phyloP scores from a whole-genome alignment of 2,329 filamentous ascomycete species.

The Bipolaris gigantea region DNA sequence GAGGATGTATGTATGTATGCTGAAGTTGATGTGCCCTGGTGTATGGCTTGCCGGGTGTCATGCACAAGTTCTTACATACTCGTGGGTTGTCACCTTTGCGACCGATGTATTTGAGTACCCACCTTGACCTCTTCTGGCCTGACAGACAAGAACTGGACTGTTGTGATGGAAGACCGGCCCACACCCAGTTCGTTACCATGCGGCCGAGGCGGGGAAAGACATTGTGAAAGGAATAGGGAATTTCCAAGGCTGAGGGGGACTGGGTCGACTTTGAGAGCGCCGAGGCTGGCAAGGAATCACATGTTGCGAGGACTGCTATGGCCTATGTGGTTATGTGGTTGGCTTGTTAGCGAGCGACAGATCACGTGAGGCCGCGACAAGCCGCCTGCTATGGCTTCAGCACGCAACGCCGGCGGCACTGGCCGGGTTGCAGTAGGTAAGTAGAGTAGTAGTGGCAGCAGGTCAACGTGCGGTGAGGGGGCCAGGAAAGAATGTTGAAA shows the following conservation, averaged over 20 bases:
- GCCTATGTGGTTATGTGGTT: background rate
- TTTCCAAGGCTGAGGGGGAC: too few species aligned
- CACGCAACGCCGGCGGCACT: conserved; percentile 1
- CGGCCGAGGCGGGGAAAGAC: too few species aligned
- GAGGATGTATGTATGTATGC: background rate
- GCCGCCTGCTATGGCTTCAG: conserved; percentile 7
- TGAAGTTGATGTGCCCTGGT: background rate
- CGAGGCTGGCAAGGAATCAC: too few species aligned
- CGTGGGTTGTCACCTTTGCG: background rate
- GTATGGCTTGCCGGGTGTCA: background rate
- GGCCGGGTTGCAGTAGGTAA: background rate
- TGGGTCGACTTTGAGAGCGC: background rate
- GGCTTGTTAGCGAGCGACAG: background rate
- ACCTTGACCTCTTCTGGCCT: background rate
- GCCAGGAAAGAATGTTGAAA: background rate
- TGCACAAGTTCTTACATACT: background rate
- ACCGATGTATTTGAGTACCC: background rate
- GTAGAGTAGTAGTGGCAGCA: background rate
- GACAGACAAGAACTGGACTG: background rate
- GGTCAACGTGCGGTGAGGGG: background rate
- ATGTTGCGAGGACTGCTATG: background rate
- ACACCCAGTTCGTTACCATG: background rate
- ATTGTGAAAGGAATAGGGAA: too few species aligned
- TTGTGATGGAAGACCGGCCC: background rate
- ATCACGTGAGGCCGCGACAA: conserved; percentile 14